Base-by-base conservation (phyloP, 257 asterid species). In the Scutellaria minor region DNA sequence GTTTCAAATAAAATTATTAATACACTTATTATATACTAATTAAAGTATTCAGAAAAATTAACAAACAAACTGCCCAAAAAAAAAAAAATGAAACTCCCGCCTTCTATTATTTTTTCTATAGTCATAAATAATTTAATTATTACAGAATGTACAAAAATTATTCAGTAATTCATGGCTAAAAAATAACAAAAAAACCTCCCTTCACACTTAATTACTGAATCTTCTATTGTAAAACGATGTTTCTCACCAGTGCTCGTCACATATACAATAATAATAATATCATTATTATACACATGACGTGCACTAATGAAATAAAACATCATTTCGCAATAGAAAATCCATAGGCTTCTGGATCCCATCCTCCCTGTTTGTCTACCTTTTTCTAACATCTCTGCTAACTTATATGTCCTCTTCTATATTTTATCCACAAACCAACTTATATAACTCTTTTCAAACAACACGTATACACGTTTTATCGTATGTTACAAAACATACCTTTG, bases 401-500 rank as follows among this genome's bases (percentile, higher is more conserved):
- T 31, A 31, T 31, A 31, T 31, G 37, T 31, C 37, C 37, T 31
- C 37, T 31, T 31, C 5, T 31, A 31, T 31, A 2, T 31, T 31
- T 1, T 31, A 1, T 31, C 37, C 37, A 31, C 37, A 31, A 31
- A 0, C 37, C 37, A 31, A 31, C 37, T 31, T 31, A 4, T 31
- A 31, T 31, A 31, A 31, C 37, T 31, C 37, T 2, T 31, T 62
- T 35, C 81, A 64, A 66, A 66, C 47, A 18, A 48, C 45, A 9
- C 45, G 46, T 62, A 57, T 40, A 27, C 56, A 55, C 73, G 11
- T 53, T 68, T 51, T 15, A 62, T 61, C 75, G 63, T 74, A 59
- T 59, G 53, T 52, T 79, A 64, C 74, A 76, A 48, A 67, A 65
- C 74, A 56, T 72, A 54, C 81, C 75, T 60, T 58, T 56, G 18